A percentile compares a stretch with the other conserved stretches of the same genome.
Evolutionary conservation across 1,284 basidiomycete genomes (phyloP).

Genomic region (Xerocomus minutiporus): DNA sequence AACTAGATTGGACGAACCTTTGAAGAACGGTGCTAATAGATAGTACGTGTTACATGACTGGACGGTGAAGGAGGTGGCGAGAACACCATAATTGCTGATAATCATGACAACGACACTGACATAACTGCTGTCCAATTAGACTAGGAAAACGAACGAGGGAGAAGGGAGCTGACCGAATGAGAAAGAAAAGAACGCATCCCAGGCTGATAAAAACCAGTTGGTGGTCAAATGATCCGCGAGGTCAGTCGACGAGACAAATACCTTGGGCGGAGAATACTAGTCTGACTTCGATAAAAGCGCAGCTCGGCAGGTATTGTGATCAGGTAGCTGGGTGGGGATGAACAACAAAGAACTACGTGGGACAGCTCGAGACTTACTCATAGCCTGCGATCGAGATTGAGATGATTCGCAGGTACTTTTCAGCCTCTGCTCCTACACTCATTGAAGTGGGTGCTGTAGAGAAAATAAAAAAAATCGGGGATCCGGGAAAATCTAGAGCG

Average conservation of each 20-base stretch:
- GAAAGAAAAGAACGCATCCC: slow-evolving; percentile 36
- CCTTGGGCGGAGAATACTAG: slow-evolving; percentile 28
- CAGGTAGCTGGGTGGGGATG: slow-evolving; percentile 32
- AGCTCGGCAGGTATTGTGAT: slow-evolving; percentile 40
- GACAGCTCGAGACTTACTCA: slow-evolving; percentile 21
- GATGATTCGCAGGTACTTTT: slow-evolving; percentile 29
- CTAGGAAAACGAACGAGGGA: neutral
- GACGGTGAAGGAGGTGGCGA: slow-evolving; percentile 29
- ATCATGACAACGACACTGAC: slow-evolving; percentile 36
- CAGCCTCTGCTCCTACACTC: slow-evolving; percentile 22
- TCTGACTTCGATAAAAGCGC: slow-evolving; percentile 39
- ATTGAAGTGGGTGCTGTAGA: slow-evolving; percentile 8
- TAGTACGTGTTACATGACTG: slow-evolving; percentile 29
- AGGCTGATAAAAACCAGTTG: slow-evolving; percentile 15
- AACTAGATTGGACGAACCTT: slow-evolving; percentile 25
- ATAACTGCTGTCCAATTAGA: slow-evolving; percentile 32
- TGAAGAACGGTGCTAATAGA: slow-evolving; percentile 31
- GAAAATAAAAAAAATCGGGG: neutral
- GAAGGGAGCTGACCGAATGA: slow-evolving; percentile 33
- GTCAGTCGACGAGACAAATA: slow-evolving; percentile 5
- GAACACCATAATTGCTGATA: slow-evolving; percentile 39
- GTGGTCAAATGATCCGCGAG: neutral
- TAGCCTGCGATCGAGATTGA: slow-evolving; percentile 32
- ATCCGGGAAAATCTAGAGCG: neutral
- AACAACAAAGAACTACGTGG: neutral